Percentiles rank a stretch among this genome's conserved stretches.
These are phyloP conservation scores for Aspergillus haitiensis DNA, from an alignment of 495 filamentous ascomycete species.

Conservation along the genomic window DNA sequence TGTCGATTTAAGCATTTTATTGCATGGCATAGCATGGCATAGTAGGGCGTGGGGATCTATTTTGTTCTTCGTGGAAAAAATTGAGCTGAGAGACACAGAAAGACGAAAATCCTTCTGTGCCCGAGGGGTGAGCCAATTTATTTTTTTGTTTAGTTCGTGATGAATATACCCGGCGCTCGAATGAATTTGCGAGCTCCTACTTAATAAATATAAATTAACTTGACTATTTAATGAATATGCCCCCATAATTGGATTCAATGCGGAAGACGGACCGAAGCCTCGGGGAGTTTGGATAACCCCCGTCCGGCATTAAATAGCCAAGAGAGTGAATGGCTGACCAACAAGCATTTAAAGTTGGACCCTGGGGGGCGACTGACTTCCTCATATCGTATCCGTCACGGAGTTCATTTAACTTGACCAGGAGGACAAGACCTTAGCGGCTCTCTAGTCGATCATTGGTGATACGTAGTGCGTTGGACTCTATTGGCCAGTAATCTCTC, in stretches of 20 bases:
- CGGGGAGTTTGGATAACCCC: neutral
- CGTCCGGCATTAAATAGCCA: neutral
- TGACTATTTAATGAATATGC: neutral
- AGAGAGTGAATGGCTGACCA: neutral
- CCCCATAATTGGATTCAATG: neutral
- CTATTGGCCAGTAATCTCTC: neutral
- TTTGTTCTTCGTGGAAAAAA: neutral
- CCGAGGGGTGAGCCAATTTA: too few species aligned
- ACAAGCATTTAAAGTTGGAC: too few species aligned
- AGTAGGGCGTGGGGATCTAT: neutral
- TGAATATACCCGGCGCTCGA: neutral
- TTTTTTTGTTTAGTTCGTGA: neutral
- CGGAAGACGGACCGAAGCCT: neutral
- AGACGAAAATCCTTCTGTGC: too few species aligned
- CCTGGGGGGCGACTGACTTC: neutral
- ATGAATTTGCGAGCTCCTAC: too few species aligned
- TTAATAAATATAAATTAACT: too few species aligned
- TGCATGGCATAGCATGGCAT: neutral
- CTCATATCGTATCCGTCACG: slow-evolving; percentile 2
- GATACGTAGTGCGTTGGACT: neutral
- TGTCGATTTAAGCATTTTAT: neutral
- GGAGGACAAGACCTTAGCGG: neutral
- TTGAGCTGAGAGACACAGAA: too few species aligned
- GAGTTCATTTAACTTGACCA: slow-evolving; percentile 1
- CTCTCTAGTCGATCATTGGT: neutral